Evolutionary conservation across 2,329 filamentous ascomycete species (phyloP).

Genomic region (Xylariales sp.): DNA sequence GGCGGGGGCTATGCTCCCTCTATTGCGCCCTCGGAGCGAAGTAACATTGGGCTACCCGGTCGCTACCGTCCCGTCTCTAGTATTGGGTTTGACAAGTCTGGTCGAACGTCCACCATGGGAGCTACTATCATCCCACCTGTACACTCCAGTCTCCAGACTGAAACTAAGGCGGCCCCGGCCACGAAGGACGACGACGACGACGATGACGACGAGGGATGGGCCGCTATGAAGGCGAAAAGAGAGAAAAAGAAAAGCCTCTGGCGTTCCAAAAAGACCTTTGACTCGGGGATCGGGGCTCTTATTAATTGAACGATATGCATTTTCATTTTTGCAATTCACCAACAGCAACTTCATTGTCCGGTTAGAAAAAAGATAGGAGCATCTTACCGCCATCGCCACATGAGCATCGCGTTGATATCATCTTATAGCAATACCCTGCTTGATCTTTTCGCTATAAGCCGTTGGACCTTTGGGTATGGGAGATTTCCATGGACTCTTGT

Average conservation of each 20-base stretch:
- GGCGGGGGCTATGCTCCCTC: conserved; percentile 81
- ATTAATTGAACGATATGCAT: conserved; percentile 52
- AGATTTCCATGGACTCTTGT: conserved; percentile 28
- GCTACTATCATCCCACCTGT: conserved; percentile 54
- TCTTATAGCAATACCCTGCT: conserved; percentile 27
- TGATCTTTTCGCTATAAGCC: conserved; percentile 13
- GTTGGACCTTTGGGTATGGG: conserved; percentile 25
- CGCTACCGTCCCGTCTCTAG: conserved; percentile 91
- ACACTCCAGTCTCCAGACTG: conserved; percentile 54
- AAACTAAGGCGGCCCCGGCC: conserved; percentile 55
- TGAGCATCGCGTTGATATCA: conserved; percentile 27
- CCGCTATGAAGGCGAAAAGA: conserved; percentile 75
- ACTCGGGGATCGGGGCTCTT: conserved; percentile 61
- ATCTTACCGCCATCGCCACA: conserved; percentile 29
- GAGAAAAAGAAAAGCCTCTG: conserved; percentile 75
- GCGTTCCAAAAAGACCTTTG: conserved; percentile 69
- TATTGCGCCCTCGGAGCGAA: conserved; percentile 94
- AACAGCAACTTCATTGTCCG: conserved; percentile 36
- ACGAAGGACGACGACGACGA: conserved; percentile 67
- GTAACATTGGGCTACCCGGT: conserved; percentile 89
- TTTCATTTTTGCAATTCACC: conserved; percentile 39
- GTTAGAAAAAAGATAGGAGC: conserved; percentile 43
- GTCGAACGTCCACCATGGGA: conserved; percentile 58
- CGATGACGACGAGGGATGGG: conserved; percentile 77
- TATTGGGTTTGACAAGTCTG: conserved; percentile 54